Base-by-base conservation (phyloP, 768 basidiomycete genomes). In the Crucibulum laeve region DNA sequence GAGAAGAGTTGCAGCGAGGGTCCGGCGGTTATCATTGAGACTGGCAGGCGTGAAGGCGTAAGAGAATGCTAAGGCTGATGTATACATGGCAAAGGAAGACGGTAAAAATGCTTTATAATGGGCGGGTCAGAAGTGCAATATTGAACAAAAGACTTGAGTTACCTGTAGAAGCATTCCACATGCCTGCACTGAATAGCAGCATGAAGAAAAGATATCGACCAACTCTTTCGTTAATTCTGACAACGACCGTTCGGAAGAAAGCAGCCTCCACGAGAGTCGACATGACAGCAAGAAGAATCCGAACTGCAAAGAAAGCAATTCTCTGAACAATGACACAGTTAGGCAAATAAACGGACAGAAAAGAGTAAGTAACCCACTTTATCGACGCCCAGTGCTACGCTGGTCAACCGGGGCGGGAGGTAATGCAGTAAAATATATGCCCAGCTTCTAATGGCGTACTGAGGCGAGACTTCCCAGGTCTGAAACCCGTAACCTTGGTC, bases 381-480 rank as follows among this genome's bases (percentile, higher is more conserved):
- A 33, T 82, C 71, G 5, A 76, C 75, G 18, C 79, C 70, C 15
- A 82, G 47, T 32, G 79, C 59, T 41, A 65, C 62, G 3, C 63
- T 65, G 11, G 82, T 71, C 8, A 90, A 44, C 47, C 73, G 80
- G 26, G 81, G 74, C 4, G 84, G 82, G 0, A 83, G 60, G n/a
- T 82, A 55, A 58, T 97, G 92, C 13, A 96, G 58, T 28, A 91
- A 58, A 44, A 96, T 79, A 64, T 98, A 98, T 8, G 91, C 80
- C 91, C 93, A 98, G 51, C 91, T 94, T 51, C 96, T 75, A 50
- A 99, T 82, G n/a, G 93, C 82, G 58, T 84, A 96, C 41, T 75
- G 68, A 8, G 96, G 93, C 6, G 93, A 88, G 4, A 90, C 80
- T 59, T 99, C 96, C 96, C 96, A 99, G 0, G 96, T 98, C 65